Evolutionary conservation across 148 eudicot species (phyloP).

Genomic region (Linanthus parryae): DNA sequence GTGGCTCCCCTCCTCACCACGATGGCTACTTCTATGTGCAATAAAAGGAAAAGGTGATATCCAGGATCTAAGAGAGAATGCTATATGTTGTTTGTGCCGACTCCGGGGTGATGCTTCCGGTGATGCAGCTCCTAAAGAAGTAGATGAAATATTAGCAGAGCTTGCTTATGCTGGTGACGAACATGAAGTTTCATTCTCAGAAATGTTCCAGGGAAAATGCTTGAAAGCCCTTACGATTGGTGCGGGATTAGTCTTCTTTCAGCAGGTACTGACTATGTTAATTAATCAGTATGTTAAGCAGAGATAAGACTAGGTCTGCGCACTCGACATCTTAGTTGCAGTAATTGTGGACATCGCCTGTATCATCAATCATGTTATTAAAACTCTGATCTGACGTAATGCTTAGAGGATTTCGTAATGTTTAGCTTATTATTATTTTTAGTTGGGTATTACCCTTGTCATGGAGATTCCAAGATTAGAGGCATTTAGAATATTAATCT

Average conservation of each 20-base stretch:
- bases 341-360: too few species aligned
- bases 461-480: too few species aligned
- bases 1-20: constrained; percentile 95
- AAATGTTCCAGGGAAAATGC: constrained; percentile 85
- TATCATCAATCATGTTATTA: neutral
- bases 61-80: constrained; percentile 53
- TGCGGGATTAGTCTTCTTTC: constrained; percentile 83
- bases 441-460: too few species aligned
- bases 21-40: constrained; percentile 94
- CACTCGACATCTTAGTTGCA: too few species aligned
- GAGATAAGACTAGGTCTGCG: too few species aligned
- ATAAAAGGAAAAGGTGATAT: constrained; percentile 80
- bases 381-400: neutral
- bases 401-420: too few species aligned
- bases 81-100: constrained; percentile 68
- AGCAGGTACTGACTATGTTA: constrained; percentile 48
- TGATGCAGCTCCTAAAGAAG: constrained; percentile 60
- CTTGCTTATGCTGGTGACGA: constrained; percentile 62
- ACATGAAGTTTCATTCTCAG: constrained; percentile 38
- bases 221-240: constrained; percentile 87
- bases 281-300: too few species aligned
- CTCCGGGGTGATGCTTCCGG: constrained; percentile 58
- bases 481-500: too few species aligned
- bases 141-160: constrained; percentile 80
- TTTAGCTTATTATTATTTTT: too few species aligned